Evolutionary conservation across 2,329 filamentous ascomycete genomes (phyloP).

Genomic region (Colletotrichum orbiculare): DNA sequence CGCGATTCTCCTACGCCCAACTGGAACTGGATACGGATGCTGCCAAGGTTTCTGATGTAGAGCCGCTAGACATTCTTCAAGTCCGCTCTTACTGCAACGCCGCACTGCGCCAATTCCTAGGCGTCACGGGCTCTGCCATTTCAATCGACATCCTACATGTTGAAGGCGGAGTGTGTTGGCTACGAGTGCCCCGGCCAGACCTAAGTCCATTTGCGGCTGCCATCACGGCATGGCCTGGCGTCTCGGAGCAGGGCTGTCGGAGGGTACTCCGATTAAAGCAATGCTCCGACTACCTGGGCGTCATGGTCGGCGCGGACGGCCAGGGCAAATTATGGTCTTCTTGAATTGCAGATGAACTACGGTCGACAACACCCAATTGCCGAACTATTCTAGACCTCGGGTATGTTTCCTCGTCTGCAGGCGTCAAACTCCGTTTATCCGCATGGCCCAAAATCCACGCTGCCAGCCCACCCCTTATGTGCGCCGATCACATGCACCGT

Average conservation of each 20-base stretch:
- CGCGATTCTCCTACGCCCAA: conserved; percentile 68
- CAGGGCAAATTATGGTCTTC: conserved; percentile 61
- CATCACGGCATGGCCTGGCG: conserved; percentile 72
- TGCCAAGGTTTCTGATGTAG: conserved; percentile 13
- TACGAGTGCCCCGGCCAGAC: conserved; percentile 72
- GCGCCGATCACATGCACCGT: conserved; percentile 34
- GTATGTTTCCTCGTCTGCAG: conserved; percentile 27
- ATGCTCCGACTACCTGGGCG: conserved; percentile 73
- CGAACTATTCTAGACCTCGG: conserved; percentile 34
- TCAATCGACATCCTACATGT: conserved; percentile 77
- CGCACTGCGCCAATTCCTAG: conserved; percentile 76
- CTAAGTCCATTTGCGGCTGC: conserved; percentile 71
- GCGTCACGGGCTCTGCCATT: conserved; percentile 74
- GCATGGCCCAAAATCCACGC: conserved; percentile 33
- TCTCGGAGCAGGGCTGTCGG: conserved; percentile 52
- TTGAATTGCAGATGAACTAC: conserved; percentile 41
- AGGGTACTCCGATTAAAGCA: conserved; percentile 66
- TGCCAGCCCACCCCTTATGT: conserved; percentile 31
- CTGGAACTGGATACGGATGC: conserved; percentile 57
- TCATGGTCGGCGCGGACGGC: conserved; percentile 62
- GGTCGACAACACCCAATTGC: conserved; percentile 24
- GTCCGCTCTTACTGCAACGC: conserved; percentile 70
- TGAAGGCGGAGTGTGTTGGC: conserved; percentile 66
- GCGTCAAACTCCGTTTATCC: conserved; percentile 37
- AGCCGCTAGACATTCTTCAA: conserved; percentile 68